Evolutionary conservation across 2,329 filamentous ascomycete genomes (phyloP), one percentile per base, ranked within the genome.

Genomic region (Epichloe hybrida): DNA sequence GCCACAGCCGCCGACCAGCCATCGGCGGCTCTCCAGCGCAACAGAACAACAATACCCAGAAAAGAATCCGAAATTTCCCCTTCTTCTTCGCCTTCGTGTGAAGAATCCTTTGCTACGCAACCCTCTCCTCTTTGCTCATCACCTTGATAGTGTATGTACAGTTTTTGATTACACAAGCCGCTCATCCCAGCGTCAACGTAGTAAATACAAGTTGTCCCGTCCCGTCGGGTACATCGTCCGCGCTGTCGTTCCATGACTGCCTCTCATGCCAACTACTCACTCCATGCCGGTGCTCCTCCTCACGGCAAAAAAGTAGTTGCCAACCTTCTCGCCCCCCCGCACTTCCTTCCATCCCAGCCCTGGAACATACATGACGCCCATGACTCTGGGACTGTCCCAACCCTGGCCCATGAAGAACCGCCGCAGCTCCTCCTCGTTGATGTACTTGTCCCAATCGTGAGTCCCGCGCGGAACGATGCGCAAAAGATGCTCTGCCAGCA

Each of bases 291-390:
- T 58, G 56, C 34, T 60, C 62, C 57, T 68, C 69, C 68, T 83
- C 42, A 95, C 82, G 8, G 80, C 93, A 66, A 96, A 95, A 98
- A 98, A 97, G 70, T 97, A 98, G 66, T 98, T 98, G 9, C 91
- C 91, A 62, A 88, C 80, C 62, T 80, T 81, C 71, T 97, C 91
- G 60, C 88, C 86, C 86, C 23, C 69, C 23, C 69, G 66, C 4
- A 96, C 82, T 65, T 88, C 80, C 69, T 77, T 89, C 93, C 93
- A 97, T 3, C 93, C 93, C 43, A 95, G 52, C 0, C 88, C 89
- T 0, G 93, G 93, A 50, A 97, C 76, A 71, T 95, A 98, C 46
- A 95, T 75, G 8, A 95, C 88, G 0, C 93, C 93, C 75, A 86
- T 82, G 55, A 84, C 76, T 61, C 71, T 70, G 38, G 74, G 75